Evolutionary conservation across 1,284 basidiomycete species (phyloP).

Genomic region (Mixia osmundae): DNA sequence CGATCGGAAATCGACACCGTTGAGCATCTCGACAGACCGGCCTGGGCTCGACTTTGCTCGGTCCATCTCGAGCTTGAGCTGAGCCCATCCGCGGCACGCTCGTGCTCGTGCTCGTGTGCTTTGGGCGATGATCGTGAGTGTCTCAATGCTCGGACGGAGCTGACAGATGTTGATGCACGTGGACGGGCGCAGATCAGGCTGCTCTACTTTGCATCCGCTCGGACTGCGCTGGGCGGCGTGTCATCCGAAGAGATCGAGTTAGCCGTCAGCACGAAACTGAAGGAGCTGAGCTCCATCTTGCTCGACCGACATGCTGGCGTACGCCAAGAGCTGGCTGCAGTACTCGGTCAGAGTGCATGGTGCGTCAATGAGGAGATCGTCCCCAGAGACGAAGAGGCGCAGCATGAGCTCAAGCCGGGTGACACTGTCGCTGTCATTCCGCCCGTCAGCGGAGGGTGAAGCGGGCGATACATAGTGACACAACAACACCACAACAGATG

Average conservation of each 20-base stretch:
- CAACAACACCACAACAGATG: not conserved
- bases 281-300: constrained; percentile 31
- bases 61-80: too few species aligned
- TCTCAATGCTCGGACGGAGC: too few species aligned
- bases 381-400: constrained; percentile 28
- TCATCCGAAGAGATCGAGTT: too few species aligned
- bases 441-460: constrained; percentile 50
- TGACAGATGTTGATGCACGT: too few species aligned
- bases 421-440: constrained; percentile 58
- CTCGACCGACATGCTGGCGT: constrained; percentile 29
- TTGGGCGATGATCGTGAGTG: too few species aligned
- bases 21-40: too few species aligned
- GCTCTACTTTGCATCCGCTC: constrained; percentile 55
- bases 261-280: too few species aligned
- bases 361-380: constrained; percentile 58
- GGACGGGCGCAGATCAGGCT: constrained; percentile 24
- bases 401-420: constrained; percentile 36
- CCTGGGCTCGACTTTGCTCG: too few species aligned
- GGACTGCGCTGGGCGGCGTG: constrained; percentile 33
- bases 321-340: constrained; percentile 27
- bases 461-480: not conserved
- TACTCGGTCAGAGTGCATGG: constrained; percentile 41
- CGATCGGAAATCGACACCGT: too few species aligned
- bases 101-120: too few species aligned
- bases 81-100: too few species aligned